These are phyloP conservation scores for Tympanopsis confertula DNA, from an alignment of 2,329 filamentous ascomycete genomes.

Conservation along the genomic window DNA sequence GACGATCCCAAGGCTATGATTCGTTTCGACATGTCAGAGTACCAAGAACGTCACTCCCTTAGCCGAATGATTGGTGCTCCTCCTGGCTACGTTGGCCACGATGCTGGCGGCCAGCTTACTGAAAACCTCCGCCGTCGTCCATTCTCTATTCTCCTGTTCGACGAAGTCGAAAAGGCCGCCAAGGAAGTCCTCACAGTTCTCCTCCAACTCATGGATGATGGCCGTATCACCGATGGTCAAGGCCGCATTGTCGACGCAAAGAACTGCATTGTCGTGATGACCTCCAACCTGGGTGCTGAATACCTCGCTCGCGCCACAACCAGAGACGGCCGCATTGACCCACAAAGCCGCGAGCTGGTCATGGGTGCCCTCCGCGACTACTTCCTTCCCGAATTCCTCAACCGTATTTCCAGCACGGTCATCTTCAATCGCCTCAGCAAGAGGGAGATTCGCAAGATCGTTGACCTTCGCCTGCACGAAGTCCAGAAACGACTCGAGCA, in stretches of 20 bases:
- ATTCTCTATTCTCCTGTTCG: constrained; percentile 95
- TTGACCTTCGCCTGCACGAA: constrained; percentile 76
- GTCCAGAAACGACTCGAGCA: constrained; percentile 82
- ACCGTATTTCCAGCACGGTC: constrained; percentile 89
- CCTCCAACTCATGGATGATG: constrained; percentile 98
- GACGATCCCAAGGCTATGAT: constrained; percentile 97
- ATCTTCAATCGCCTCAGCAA: constrained; percentile 96
- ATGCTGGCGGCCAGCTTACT: constrained; percentile 88
- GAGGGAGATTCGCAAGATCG: constrained; percentile 84
- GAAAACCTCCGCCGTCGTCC: constrained; percentile 87
- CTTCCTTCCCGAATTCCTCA: constrained; percentile 96
- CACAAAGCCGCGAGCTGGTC: constrained; percentile 75
- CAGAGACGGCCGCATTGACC: constrained; percentile 75
- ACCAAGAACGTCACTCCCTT: constrained; percentile 90
- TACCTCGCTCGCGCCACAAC: constrained; percentile 71
- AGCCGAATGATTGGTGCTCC: constrained; percentile 97
- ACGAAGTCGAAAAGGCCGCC: constrained; percentile 96
- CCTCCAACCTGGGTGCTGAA: constrained; percentile 90
- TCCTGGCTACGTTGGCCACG: constrained; percentile 92
- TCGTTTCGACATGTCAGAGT: constrained; percentile 98
- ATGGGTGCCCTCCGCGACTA: constrained; percentile 86
- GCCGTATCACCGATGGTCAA: constrained; percentile 95
- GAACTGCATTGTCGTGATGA: constrained; percentile 99
- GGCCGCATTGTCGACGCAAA: constrained; percentile 86
- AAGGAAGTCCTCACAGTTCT: constrained; percentile 95